Evolutionary conservation across 1,139 yeast species (phyloP), one percentile per base, ranked within the genome.

Genomic region (Suhomyces panamericanus): DNA sequence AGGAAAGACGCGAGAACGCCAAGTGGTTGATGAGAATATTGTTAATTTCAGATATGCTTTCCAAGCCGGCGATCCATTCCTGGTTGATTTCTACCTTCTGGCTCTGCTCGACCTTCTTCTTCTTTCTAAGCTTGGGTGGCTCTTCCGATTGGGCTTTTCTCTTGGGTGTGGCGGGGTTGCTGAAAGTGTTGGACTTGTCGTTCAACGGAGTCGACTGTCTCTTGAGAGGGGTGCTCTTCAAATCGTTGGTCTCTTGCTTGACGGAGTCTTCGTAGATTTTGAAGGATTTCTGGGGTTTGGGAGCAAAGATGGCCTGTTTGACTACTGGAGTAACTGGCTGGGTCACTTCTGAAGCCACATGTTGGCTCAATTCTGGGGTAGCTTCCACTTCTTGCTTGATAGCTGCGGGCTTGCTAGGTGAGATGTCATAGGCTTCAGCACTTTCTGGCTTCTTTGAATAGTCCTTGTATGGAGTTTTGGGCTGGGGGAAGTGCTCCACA

Each of bases 1-100:
- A 91, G 27, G 91, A 80, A 28, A 89, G 75, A 52, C 96, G 78
- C 6, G 97, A 88, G 62, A 88, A 91, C 15, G 98, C 97, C 50
- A 93, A 73, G 62, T 89, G 95, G 59, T 93, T 93, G 34, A 84
- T 78, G 41, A 89, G 70, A 10, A 90, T 75, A 60, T 86, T 81
- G 46, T 76, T 77, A 40, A 87, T 69, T 46, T 81, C 84, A 1
- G 67, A 70, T 30, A 79, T 53, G 41, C 75, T 73, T 4, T 66
- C 56, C 32, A 81, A 61, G n/a, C 48, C 51, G 16, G 54, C 58
- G 36, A 69, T 50, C 49, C 65, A 60, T n/a, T 57, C 52, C 39
- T 60, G 64, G 44, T 65, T 66, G 32, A 60, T 53, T 38, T 55
- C 57, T 15, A 60, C 59, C 39, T 57, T 51, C 31, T 53, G 52